A percentile compares a stretch with the other conserved stretches of the same genome.
Conservation (phyloP, 176 grass and related monocot genomes). For the Rhynchospora breviuscula region DNA sequence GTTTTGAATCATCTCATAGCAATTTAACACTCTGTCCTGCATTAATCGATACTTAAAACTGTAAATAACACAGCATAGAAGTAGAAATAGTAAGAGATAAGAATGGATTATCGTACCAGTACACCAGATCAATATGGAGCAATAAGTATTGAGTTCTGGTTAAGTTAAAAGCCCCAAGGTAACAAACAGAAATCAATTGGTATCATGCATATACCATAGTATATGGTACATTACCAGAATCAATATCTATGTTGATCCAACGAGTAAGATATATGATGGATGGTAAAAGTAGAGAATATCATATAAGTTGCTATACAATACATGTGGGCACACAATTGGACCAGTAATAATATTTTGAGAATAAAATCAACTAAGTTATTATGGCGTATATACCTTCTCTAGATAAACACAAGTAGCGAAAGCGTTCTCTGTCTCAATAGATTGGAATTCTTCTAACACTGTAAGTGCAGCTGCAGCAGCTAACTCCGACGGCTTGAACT, state of each 20-base stretch:
- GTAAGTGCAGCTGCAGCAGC: constrained; percentile 67
- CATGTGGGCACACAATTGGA: background rate
- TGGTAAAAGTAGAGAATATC: background rate
- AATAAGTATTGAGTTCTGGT: background rate
- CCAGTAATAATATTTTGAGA: background rate
- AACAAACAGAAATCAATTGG: background rate
- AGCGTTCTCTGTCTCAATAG: constrained; percentile 49
- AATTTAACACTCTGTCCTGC: constrained; percentile 70
- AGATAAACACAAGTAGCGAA: constrained; percentile 45
- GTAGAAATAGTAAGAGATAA: background rate
- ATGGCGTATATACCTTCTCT: constrained; percentile 50
- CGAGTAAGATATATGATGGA: background rate
- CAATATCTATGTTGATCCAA: constrained; percentile 1
- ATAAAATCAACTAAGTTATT: background rate
- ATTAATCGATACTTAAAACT: background rate
- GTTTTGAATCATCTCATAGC: constrained; percentile 67
- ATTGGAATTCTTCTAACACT: constrained; percentile 46
- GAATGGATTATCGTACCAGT: background rate
- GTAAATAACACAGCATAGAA: background rate
- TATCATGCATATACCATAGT: background rate
- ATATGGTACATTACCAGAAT: background rate
- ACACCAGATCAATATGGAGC: background rate
- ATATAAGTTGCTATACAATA: background rate
- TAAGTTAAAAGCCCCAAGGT: background rate
- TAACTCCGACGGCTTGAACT: constrained; percentile 80